These are phyloP conservation scores for Nepenthes gracilis DNA, from an alignment of 148 eudicot species.

Conservation along the genomic window DNA sequence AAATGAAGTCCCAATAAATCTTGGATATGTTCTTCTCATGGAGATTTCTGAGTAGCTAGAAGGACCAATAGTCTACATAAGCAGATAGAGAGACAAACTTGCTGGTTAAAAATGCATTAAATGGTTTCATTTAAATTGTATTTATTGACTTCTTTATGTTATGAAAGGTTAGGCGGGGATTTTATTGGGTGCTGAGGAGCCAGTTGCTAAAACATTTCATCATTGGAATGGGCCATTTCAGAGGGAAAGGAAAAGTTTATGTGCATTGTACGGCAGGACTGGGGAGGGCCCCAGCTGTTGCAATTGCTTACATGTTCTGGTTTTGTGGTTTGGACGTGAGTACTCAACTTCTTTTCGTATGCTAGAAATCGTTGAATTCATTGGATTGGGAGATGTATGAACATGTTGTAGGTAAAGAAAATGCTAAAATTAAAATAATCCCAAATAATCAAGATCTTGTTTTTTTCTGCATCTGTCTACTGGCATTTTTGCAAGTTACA, in stretches of 20 bases:
- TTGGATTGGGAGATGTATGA: too few species aligned
- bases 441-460: too few species aligned
- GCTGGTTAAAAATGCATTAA: not conserved
- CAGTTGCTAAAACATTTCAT: conserved; percentile 76
- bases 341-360: not conserved
- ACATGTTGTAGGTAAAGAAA: too few species aligned
- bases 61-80: too few species aligned
- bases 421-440: too few species aligned
- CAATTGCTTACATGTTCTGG: conserved; percentile 95
- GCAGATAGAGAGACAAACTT: too few species aligned
- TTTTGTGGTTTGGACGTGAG: conserved; percentile 81
- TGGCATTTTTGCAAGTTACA: too few species aligned
- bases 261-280: conserved; percentile 96
- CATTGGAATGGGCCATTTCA: conserved; percentile 72
- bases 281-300: conserved; percentile 95
- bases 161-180: conserved; percentile 49
- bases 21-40: too few species aligned
- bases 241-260: conserved; percentile 76
- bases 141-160: not conserved
- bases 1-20: too few species aligned
- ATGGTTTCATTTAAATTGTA: not conserved
- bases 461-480: too few species aligned
- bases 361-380: too few species aligned
- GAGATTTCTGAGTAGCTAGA: too few species aligned
- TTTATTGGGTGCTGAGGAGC: conserved; percentile 70